A percentile compares a stretch with the other conserved stretches of the same genome.
These are phyloP conservation scores for Globisporangium spiculum DNA, from an alignment of 352 stramenopile species.

Conservation along the genomic window DNA sequence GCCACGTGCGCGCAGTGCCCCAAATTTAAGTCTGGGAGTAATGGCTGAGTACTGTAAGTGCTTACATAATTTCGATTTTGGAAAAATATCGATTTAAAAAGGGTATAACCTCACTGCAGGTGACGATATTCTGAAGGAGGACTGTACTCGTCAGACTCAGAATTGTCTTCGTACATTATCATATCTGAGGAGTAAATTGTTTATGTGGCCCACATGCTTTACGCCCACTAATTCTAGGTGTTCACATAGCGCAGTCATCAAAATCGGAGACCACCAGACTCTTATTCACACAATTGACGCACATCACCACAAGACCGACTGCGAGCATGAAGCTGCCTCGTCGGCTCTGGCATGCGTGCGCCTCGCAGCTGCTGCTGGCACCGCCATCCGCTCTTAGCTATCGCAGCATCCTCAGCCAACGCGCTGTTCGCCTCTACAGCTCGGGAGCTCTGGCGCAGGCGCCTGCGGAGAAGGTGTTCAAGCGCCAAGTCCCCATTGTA, in stretches of 20 bases:
- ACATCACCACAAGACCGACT: not conserved
- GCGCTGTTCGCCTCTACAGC: not conserved
- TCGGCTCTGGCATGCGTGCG: conserved; percentile 1
- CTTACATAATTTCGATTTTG: no score
- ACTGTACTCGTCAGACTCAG: no score
- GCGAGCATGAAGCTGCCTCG: not conserved
- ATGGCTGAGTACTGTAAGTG: no score
- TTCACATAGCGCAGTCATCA: not conserved
- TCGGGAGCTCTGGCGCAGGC: not conserved
- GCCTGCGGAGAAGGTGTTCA: conserved; percentile 7
- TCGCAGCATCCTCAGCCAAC: not conserved
- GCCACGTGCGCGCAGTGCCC: no score
- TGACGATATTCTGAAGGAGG: no score
- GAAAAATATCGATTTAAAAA: no score
- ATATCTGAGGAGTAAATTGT: no score
- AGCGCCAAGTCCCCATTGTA: conserved; percentile 19
- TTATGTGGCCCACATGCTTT: not conserved
- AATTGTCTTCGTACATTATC: no score
- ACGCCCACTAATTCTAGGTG: not conserved
- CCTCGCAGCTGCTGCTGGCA: not conserved
- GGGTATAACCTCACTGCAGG: no score
- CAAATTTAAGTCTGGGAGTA: no score
- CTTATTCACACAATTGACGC: no score
- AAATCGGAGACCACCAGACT: not conserved
- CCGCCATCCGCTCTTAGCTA: not conserved